Conservation (phyloP, 1,284 basidiomycete genomes). For the Malassezia sp. region DNA sequence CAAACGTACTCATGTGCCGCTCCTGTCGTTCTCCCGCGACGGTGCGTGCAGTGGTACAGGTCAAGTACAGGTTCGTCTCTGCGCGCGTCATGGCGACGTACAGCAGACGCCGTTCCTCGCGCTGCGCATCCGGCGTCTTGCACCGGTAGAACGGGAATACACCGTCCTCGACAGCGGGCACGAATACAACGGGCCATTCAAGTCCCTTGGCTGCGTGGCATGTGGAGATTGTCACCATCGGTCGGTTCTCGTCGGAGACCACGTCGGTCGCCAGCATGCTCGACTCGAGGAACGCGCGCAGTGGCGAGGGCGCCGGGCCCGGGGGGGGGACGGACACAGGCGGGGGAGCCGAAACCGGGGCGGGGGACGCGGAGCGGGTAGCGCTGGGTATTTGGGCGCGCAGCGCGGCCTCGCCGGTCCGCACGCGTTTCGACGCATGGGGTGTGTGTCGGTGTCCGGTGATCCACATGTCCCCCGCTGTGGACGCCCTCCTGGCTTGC, state of each 20-base stretch:
- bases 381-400: no score
- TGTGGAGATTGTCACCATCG: slow-evolving; percentile 66
- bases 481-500: no score
- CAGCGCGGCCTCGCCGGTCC: no score
- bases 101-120: slow-evolving; percentile 71
- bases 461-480: no score
- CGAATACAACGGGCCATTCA: slow-evolving; percentile 77
- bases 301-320: slow-evolving; percentile 46
- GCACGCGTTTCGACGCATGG: no score
- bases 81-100: slow-evolving; percentile 87
- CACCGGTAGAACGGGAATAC: slow-evolving; percentile 68
- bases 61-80: slow-evolving; percentile 62
- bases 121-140: slow-evolving; percentile 55
- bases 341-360: no score
- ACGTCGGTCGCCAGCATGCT: slow-evolving; percentile 75
- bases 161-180: slow-evolving; percentile 57
- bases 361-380: no score
- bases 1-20: slow-evolving; percentile 23
- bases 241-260: slow-evolving; percentile 43
- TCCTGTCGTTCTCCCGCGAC: slow-evolving; percentile 22
- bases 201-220: slow-evolving; percentile 83
- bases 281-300: slow-evolving; percentile 69
- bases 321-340: no score
- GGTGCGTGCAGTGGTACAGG: slow-evolving; percentile 37
- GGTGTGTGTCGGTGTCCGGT: no score